Percentiles rank a stretch among this genome's conserved stretches.
Evolutionary conservation across 345 rosid species (phyloP).

Genomic region (Bruguiera gymnorhiza): DNA sequence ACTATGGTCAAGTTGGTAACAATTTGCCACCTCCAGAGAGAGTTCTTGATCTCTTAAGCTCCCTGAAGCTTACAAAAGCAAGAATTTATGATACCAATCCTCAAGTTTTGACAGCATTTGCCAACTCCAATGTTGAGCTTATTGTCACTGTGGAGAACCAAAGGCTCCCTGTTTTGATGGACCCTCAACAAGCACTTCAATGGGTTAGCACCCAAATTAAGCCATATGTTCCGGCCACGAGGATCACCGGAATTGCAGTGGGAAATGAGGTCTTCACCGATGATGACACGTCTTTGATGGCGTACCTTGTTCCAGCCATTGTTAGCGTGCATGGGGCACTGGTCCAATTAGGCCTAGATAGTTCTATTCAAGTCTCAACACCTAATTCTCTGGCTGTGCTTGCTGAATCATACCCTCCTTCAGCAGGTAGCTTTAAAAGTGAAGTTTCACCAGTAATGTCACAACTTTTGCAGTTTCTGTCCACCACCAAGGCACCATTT

Average conservation of each 20-base stretch:
- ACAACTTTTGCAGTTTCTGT: constrained; percentile 51
- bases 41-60: constrained; percentile 56
- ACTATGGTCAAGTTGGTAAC: constrained; percentile 79
- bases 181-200: constrained; percentile 76
- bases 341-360: constrained; percentile 59
- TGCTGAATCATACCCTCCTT: constrained; percentile 70
- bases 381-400: constrained; percentile 63
- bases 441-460: constrained; percentile 48
- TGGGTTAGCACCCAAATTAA: constrained; percentile 67
- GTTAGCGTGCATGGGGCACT: constrained; percentile 61
- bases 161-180: constrained; percentile 47
- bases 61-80: constrained; percentile 55
- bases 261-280: constrained; percentile 73
- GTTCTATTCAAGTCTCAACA: constrained; percentile 63
- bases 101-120: constrained; percentile 56
- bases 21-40: constrained; percentile 60
- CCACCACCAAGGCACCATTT: constrained; percentile 49
- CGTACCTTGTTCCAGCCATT: constrained; percentile 67
- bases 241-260: constrained; percentile 64
- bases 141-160: constrained; percentile 71
- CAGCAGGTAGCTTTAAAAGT: constrained; percentile 65
- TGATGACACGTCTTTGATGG: constrained; percentile 43
- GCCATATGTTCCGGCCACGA: constrained; percentile 68
- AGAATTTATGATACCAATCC: constrained; percentile 85
- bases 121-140: constrained; percentile 57